Percentiles rank a stretch among this genome's conserved stretches.
phyloP scores from a whole-genome alignment of 2,329 filamentous ascomycete genomes.

The Tolypocladium endophyticum region DNA sequence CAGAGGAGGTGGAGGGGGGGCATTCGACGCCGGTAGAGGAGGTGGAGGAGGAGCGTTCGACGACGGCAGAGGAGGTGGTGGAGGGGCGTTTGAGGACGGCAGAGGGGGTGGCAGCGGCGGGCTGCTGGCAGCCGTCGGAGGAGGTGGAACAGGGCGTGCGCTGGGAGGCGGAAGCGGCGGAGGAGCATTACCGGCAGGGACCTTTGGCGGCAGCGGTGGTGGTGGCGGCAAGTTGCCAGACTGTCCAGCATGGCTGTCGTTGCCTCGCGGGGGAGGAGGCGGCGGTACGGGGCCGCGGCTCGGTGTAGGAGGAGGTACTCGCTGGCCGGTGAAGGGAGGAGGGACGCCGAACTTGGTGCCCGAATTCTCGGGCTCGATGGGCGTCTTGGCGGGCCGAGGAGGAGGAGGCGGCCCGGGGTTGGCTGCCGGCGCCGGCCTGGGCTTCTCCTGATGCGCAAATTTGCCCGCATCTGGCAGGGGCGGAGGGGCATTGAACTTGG shows the following conservation, averaged over 20 bases:
- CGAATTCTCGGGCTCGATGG: conserved; percentile 50
- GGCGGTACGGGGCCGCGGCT: conserved; percentile 62
- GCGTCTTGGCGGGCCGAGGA: conserved; percentile 52
- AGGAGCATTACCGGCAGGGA: conserved; percentile 31
- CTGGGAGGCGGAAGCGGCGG: conserved; percentile 40
- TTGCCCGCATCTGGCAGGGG: conserved; percentile 85
- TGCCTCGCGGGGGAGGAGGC: conserved; percentile 46
- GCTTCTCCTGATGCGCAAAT: conserved; percentile 49
- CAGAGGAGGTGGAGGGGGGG: conserved; percentile 18
- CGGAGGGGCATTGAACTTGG: conserved; percentile 74
- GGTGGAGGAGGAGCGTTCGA: conserved; percentile 26
- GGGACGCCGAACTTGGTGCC: conserved; percentile 62
- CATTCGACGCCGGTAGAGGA: not conserved
- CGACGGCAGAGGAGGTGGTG: conserved; percentile 40
- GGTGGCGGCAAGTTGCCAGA: conserved; percentile 14
- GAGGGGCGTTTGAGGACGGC: conserved; percentile 30
- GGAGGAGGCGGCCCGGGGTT: conserved; percentile 23
- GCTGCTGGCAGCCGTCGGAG: conserved; percentile 32
- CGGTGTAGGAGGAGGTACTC: conserved; percentile 65
- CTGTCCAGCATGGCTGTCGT: conserved; percentile 15
- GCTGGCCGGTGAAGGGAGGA: conserved; percentile 64
- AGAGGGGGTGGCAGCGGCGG: conserved; percentile 32
- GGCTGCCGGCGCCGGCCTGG: conserved; percentile 14
- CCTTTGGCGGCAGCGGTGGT: conserved; percentile 38
- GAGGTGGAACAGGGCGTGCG: conserved; percentile 41